A percentile compares a stretch with the other conserved stretches of the same genome.
These are phyloP conservation scores for Choricystis sp. DNA, from an alignment of 139 green algal species.

Conservation along the genomic window DNA sequence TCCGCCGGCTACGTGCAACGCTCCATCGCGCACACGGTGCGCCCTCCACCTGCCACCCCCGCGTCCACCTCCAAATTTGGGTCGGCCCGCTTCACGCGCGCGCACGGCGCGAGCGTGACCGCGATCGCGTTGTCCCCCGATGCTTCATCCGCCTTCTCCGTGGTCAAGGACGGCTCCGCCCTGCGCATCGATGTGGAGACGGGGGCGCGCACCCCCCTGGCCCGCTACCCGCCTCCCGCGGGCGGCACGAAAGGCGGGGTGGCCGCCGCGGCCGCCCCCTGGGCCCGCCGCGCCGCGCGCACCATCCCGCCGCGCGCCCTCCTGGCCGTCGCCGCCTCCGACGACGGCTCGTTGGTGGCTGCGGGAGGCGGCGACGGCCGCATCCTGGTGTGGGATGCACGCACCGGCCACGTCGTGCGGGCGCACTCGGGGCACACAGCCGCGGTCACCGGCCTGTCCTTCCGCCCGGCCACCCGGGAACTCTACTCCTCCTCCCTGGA, in stretches of 20 bases:
- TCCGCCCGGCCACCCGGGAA: constrained; percentile 62
- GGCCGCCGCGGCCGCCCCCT: constrained; percentile 3
- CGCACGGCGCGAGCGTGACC: constrained; percentile 39
- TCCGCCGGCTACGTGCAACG: neutral
- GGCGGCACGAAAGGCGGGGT: constrained; percentile 13
- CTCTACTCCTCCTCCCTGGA: constrained; percentile 62
- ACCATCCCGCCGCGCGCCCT: constrained; percentile 18
- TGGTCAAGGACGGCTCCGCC: constrained; percentile 69
- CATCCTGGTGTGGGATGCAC: constrained; percentile 76
- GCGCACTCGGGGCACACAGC: constrained; percentile 55
- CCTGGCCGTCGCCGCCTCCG: constrained; percentile 46
- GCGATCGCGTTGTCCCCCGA: constrained; percentile 51
- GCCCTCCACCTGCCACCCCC: neutral
- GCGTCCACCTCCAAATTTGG: neutral
- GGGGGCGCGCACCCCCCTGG: constrained; percentile 20
- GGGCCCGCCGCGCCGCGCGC: constrained; percentile 8
- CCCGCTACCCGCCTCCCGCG: constrained; percentile 4
- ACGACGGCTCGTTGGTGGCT: constrained; percentile 54
- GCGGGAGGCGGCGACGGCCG: constrained; percentile 56
- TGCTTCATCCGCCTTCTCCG: constrained; percentile 45
- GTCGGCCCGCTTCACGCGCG: constrained; percentile 9
- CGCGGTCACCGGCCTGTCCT: constrained; percentile 52
- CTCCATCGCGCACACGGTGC: neutral
- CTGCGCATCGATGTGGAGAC: constrained; percentile 59
- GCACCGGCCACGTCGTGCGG: constrained; percentile 14